Base-by-base conservation (phyloP, 148 eudicot species). In the Rhododendron ovatum region DNA sequence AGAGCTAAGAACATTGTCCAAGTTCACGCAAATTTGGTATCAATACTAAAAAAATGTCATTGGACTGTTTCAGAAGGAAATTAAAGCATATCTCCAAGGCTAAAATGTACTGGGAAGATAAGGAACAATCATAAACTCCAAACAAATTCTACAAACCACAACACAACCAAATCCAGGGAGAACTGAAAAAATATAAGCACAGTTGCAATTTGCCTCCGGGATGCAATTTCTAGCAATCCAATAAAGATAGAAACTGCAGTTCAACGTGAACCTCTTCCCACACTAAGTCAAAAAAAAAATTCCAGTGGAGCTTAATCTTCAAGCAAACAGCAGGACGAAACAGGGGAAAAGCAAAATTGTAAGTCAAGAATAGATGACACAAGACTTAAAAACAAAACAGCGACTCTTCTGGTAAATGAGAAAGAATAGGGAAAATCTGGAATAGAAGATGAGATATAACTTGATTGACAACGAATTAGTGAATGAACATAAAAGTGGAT, bases 401-500 rank as follows among this genome's bases (percentile, higher is more conserved):
- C 12, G 4, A 48, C 61, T 75, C 63, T 76, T 75, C n/a, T 48
- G 81, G 78, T 37, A 84, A 20, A 81, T 33, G 47, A 41, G 80
- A 82, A 24, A 12, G 20, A 85, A 69, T 59, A 76, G 69, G 79
- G 71, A 76, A 82, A 4, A 84, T 48, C 50, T 74, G 67, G 75
- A 48, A 65, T 10, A 61, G 82, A 20, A 26, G 86, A 26, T 26
- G 47, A 88, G 83, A 35, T 55, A 28, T 6, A 86, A 83, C 48
- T 86, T 85, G 86, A 89, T 81, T 55, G 89, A 88, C 59, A 86
- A 86, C 67, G 80, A 85, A 80, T 63, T 87, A 65, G 35, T 84
- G 84, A 91, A 82, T 88, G 90, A 85, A 81, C 80, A 87, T 57
- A 84, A 89, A 86, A 85, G 93, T 83, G 88, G 95, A 88, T 78